phyloP scores from a whole-genome alignment of 495 filamentous ascomycete species.

The Penicillium roqueforti region DNA sequence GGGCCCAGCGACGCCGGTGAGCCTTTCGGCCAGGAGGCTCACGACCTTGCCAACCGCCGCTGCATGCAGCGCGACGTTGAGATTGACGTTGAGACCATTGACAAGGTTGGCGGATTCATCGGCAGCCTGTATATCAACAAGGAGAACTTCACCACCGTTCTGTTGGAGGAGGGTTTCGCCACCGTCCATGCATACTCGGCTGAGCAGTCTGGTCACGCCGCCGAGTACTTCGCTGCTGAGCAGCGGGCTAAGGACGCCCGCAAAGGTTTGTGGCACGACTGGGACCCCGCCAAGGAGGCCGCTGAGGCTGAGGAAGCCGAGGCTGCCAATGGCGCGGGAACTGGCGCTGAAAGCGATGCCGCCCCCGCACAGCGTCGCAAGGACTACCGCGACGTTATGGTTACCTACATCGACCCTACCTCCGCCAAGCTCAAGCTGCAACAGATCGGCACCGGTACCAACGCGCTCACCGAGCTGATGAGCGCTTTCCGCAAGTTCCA shows the following conservation, averaged over 20 bases:
- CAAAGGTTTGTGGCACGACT: constrained; percentile 90
- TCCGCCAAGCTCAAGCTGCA: constrained; percentile 80
- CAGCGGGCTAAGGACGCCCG: constrained; percentile 77
- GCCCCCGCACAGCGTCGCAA: constrained; percentile 50
- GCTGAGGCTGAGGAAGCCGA: constrained; percentile 50
- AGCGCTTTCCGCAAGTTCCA: constrained; percentile 84
- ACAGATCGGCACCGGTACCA: constrained; percentile 75
- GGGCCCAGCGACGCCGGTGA: constrained; percentile 77
- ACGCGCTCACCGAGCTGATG: constrained; percentile 80
- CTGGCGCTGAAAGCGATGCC: constrained; percentile 47
- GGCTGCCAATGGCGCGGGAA: constrained; percentile 42
- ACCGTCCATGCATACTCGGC: constrained; percentile 91
- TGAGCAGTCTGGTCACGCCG: constrained; percentile 86
- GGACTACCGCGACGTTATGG: constrained; percentile 88
- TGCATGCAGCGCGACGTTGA: constrained; percentile 95
- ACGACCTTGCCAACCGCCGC: constrained; percentile 80
- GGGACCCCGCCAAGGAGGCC: constrained; percentile 76
- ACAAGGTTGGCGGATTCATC: constrained; percentile 97
- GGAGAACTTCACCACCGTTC: constrained; percentile 90
- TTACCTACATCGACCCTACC: constrained; percentile 78
- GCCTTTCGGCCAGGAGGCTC: constrained; percentile 91
- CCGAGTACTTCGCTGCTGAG: constrained; percentile 83
- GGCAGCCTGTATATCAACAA: constrained; percentile 90
- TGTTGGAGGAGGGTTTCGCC: constrained; percentile 91
- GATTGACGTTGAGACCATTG: constrained; percentile 89